Conservation (phyloP, 2,329 filamentous ascomycete genomes). For the Exophiala spinifera region DNA sequence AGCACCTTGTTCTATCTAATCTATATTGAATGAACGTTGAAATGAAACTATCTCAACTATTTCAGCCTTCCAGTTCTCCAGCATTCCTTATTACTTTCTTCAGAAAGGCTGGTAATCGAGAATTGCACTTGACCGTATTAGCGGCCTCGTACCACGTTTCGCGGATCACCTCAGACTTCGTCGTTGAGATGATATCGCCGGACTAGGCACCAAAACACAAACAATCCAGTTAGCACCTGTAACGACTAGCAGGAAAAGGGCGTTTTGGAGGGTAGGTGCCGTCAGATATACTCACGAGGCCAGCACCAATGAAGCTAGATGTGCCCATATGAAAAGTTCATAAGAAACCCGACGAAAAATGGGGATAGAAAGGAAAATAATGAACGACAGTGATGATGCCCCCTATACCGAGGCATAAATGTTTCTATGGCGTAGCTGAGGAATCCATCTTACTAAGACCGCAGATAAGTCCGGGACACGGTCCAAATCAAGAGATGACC, state of each 20-base stretch:
- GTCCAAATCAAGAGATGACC: constrained; percentile 2
- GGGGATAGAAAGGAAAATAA: constrained; percentile 3
- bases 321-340: constrained; percentile 1
- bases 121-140: too few relatives aligned
- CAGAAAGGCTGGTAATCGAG: too few relatives aligned
- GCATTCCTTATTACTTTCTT: too few relatives aligned
- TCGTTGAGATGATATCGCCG: background rate
- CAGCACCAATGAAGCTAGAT: constrained; percentile 3
- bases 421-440: constrained; percentile 15
- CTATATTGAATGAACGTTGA: too few relatives aligned
- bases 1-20: too few relatives aligned
- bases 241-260: background rate
- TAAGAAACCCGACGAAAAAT: constrained; percentile 3
- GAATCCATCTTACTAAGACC: too few relatives aligned
- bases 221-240: constrained; percentile 1
- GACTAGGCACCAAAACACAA: constrained; percentile 1
- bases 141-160: too few relatives aligned
- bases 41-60: too few relatives aligned
- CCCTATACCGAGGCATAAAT: background rate
- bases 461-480: constrained; percentile 11
- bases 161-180: too few relatives aligned
- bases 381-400: constrained; percentile 1
- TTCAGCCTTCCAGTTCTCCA: too few relatives aligned
- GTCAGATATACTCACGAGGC: background rate
- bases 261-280: constrained; percentile 1